phyloP scores from a whole-genome alignment of 352 stramenopile genomes.

The Phytophthora kernoviae region DNA sequence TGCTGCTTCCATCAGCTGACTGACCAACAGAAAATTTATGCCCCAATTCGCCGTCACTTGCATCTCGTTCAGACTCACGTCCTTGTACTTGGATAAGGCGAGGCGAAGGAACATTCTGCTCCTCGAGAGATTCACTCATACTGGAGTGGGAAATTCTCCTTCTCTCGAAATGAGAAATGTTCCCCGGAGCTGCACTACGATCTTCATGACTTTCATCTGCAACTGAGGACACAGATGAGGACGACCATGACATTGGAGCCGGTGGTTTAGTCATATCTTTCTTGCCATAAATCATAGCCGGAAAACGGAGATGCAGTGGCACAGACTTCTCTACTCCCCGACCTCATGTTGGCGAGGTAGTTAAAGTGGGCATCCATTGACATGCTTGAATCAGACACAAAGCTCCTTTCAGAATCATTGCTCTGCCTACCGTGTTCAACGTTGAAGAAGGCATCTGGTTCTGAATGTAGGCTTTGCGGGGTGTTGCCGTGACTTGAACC shows the following conservation, averaged over 20 bases:
- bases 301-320: slow-evolving; percentile 51
- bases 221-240: slow-evolving; percentile 32
- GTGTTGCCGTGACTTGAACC: neutral
- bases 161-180: neutral
- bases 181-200: slow-evolving; percentile 4
- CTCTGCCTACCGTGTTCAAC: slow-evolving; percentile 19
- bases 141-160: slow-evolving; percentile 14
- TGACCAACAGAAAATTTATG: neutral
- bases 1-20: slow-evolving; percentile 11
- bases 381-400: slow-evolving; percentile 49
- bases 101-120: slow-evolving; percentile 6
- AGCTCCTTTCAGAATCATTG: slow-evolving; percentile 27
- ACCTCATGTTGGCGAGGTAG: slow-evolving; percentile 57
- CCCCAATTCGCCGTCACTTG: neutral
- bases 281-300: slow-evolving; percentile 31
- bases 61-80: neutral
- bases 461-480: neutral
- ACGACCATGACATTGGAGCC: slow-evolving; percentile 35
- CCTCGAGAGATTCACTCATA: slow-evolving; percentile 18
- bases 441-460: neutral
- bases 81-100: neutral
- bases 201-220: slow-evolving; percentile 11
- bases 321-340: slow-evolving; percentile 42
- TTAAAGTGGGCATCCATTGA: slow-evolving; percentile 53
- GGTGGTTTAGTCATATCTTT: slow-evolving; percentile 49